Evolutionary conservation across 345 rosid species (phyloP), one percentile per base, ranked within the genome.

Genomic region (Angophora floribunda): DNA sequence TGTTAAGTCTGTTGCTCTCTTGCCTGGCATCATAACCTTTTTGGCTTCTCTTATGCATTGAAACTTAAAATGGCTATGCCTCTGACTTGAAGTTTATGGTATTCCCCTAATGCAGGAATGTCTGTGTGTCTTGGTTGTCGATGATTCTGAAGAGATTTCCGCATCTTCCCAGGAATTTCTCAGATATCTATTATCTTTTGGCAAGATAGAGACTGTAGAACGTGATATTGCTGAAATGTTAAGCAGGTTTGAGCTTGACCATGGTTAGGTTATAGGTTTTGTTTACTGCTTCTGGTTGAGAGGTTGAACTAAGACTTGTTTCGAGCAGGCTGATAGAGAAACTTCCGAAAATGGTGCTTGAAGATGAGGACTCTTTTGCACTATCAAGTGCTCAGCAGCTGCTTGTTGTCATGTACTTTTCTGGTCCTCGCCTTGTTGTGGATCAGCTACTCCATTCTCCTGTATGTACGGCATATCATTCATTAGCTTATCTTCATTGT

Each of bases 321-420:
- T 70, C 88, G 36, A 52, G 85, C 87, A 98, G 99, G 94, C 93
- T 97, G 67, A 88, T 95, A 88, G 98, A 96, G 90, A 96, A 93
- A 96, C 98, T 98, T 88, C 99, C 99, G 52, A 95, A 95, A 91
- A 94, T 93, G 87, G 94, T 97, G 89, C 94, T 98, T 86, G 94
- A 94, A 85, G 94, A 91, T 91, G 96, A 96, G 87, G 98, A 98
- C 86, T 89, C 95, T 61, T 89, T 93, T 90, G 96, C 97, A 80
- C 92, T 94, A 67, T 93, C 97, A 51, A 94, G 94, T 92, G 98
- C 94, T 87, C 95, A 92, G 92, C 92, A 98, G 89, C 94, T 98
- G 90, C 95, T 98, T 88, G 97, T 93, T 17, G 90, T 97, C 87
- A 89, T 95, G 87, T 98, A 97, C 87, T 96, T 93, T 92, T 95